phyloP scores from a whole-genome alignment of 495 filamentous ascomycete species.

The Wilcoxina mikolae region DNA sequence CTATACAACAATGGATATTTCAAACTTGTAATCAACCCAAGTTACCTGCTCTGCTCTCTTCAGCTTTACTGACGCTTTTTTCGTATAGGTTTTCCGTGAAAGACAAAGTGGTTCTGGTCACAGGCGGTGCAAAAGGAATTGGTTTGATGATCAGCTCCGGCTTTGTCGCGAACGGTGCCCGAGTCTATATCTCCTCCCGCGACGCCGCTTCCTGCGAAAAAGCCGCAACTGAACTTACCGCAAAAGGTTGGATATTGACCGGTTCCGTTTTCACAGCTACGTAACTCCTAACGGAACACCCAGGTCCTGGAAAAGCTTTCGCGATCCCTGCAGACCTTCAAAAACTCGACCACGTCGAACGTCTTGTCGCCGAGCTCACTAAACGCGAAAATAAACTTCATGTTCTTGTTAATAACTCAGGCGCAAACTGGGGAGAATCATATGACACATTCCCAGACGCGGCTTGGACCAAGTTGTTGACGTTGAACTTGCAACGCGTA shows the following conservation, averaged over 20 bases:
- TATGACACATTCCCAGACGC: conserved; percentile 52
- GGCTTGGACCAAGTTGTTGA: conserved; percentile 59
- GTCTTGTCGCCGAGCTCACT: conserved; percentile 46
- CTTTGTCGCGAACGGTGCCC: conserved; percentile 63
- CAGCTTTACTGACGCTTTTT: no score
- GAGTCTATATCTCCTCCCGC: conserved; percentile 69
- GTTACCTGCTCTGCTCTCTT: no score
- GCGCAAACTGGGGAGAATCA: conserved; percentile 54
- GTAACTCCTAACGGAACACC: background rate
- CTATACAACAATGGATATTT: no score
- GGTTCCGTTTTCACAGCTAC: background rate
- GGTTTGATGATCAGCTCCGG: conserved; percentile 70
- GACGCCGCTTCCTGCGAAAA: conserved; percentile 46
- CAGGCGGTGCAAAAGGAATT: conserved; percentile 46
- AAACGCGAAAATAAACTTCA: conserved; percentile 54
- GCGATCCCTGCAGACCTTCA: conserved; percentile 60
- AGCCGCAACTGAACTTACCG: conserved; percentile 46
- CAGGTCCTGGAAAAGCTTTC: conserved; percentile 43
- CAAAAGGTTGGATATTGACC: conserved; percentile 7
- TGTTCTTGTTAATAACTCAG: conserved; percentile 69
- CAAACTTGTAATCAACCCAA: no score
- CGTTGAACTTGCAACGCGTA: conserved; percentile 64
- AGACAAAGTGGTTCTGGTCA: conserved; percentile 34
- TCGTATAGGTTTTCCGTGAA: conserved; percentile 25
- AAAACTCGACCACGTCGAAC: conserved; percentile 53